phyloP scores from a whole-genome alignment of 2,329 filamentous ascomycete species.

The Trichoderma brevicompactum region DNA sequence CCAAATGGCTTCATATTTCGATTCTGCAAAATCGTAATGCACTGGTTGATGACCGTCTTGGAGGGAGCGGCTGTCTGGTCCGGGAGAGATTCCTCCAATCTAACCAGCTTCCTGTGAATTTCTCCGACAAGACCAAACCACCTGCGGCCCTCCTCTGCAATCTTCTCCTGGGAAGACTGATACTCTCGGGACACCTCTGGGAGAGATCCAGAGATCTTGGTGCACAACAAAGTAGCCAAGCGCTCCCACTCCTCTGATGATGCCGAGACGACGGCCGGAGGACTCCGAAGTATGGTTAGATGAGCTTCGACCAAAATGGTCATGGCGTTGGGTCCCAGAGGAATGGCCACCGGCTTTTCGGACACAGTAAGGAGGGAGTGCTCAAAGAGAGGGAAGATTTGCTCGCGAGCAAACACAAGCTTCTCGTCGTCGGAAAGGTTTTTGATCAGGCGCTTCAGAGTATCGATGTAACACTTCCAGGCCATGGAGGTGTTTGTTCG shows the following conservation, averaged over 20 bases:
- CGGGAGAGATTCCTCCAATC: slow-evolving; percentile 32
- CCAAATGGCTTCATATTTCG: slow-evolving; percentile 63
- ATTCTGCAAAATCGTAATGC: slow-evolving; percentile 50
- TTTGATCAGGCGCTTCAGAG: slow-evolving; percentile 58
- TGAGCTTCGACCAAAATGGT: slow-evolving; percentile 54
- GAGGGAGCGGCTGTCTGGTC: slow-evolving; percentile 42
- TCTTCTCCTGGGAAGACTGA: slow-evolving; percentile 68
- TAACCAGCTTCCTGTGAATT: slow-evolving; percentile 45
- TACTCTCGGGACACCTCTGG: slow-evolving; percentile 83
- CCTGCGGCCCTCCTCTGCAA: slow-evolving; percentile 68
- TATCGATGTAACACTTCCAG: slow-evolving; percentile 76
- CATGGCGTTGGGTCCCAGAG: slow-evolving; percentile 42
- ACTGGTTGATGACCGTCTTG: slow-evolving; percentile 39
- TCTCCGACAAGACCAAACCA: slow-evolving; percentile 65
- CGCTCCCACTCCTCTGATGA: slow-evolving; percentile 65
- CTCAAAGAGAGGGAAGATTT: slow-evolving; percentile 59
- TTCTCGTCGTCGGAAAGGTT: slow-evolving; percentile 52
- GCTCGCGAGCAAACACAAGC: slow-evolving; percentile 51
- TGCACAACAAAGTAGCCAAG: slow-evolving; percentile 64
- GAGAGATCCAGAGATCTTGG: slow-evolving; percentile 72
- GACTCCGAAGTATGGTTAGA: slow-evolving; percentile 47
- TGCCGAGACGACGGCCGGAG: slow-evolving; percentile 50
- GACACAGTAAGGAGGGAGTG: slow-evolving; percentile 56
- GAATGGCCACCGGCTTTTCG: slow-evolving; percentile 44
- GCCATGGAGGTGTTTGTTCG: slow-evolving; percentile 68